Base-by-base conservation (phyloP, 2,329 filamentous ascomycete species). In the Talaromyces atroroseus region DNA sequence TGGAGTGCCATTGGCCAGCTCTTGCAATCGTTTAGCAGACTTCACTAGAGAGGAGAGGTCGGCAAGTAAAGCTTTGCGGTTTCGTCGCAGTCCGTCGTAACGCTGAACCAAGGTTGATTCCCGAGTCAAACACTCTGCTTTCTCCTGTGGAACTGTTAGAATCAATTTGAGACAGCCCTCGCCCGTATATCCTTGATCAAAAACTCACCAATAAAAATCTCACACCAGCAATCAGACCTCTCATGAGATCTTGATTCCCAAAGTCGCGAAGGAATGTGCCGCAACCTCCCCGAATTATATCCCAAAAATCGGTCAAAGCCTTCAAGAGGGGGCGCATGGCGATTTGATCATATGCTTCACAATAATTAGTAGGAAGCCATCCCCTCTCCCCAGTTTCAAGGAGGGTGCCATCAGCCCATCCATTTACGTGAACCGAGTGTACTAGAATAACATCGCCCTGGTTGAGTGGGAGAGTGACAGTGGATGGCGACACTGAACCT, bases 291-390 rank as follows among this genome's bases (percentile, higher is more conserved):
- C 89, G 82, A 63, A 96, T 81, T 52, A 95, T 77, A 69, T 96
- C 92, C 92, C 92, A 96, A 60, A 97, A 91, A 68, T 94, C 89
- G 14, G 94, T 84, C 59, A 96, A 78, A 0, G 92, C 90, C 64
- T 90, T 91, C 36, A 99, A 78, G 21, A 99, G 79, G 61, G 85
- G 91, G 54, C 86, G 84, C 80, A 97, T 92, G 61, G 91, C 86
- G 21, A 90, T 84, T 47, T 92, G 90, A 63, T 96, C 90, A 70
- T 96, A 99, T 10, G 90, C 82, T 69, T 96, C 92, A 77, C 94
- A 99, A 71, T 97, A 99, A 73, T 99, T 99, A 8, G 94, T 99
- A 2, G 94, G 94, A 59, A 99, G 78, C 94, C 94, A 99, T 60
- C 94, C 94, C 63, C 94, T 83, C 51, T 88, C 88, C 24, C 92